Base-by-base conservation (phyloP, 345 rosid genomes). In the Populus nigra region DNA sequence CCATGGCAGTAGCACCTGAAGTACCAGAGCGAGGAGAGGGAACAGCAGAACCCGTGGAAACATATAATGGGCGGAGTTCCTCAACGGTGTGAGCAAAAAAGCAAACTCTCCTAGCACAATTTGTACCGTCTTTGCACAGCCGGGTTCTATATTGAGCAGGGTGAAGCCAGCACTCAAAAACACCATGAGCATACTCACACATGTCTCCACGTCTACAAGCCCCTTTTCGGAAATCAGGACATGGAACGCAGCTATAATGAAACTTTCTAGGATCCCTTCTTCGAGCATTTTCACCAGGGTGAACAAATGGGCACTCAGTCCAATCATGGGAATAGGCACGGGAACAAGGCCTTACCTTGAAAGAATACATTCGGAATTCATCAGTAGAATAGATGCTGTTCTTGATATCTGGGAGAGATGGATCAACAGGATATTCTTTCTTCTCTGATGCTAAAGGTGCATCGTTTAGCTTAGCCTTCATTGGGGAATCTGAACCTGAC, bases 181-280 rank as follows among this genome's bases (percentile, higher is more conserved):
- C 98, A 43, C 99, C 99, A 70, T 95, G 99, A 2, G 99, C 99
- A 86, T 92, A 95, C 75, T 95, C 99, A 31, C 99, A 95, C 94
- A 95, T 91, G 76, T 95, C 97, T 67, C 94, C 97, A 1, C 99
- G 89, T 66, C 98, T 85, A 79, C 99, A 95, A 43, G 97, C 90
- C 31, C 98, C 99, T 81, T 95, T 95, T 41, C 99, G 85, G 71
- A 93, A 93, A 77, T 95, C 99, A 36, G 99, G 98, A 36, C 99
- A 95, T 5, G 98, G 99, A 6, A 95, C 98, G 39, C 99, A 95
- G 75, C 99, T 95, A 78, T 95, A 95, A 65, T 95, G 98, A 61
- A 86, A 95, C 91, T 95, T 95, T 82, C 99, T 89, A 1, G 98
- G 99, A 82, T 95, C 99, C 81, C 99, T 88, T 80, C 99, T 90